Evolutionary conservation across 2,329 filamentous ascomycete genomes (phyloP).

Genomic region (Anthostomella pinea): DNA sequence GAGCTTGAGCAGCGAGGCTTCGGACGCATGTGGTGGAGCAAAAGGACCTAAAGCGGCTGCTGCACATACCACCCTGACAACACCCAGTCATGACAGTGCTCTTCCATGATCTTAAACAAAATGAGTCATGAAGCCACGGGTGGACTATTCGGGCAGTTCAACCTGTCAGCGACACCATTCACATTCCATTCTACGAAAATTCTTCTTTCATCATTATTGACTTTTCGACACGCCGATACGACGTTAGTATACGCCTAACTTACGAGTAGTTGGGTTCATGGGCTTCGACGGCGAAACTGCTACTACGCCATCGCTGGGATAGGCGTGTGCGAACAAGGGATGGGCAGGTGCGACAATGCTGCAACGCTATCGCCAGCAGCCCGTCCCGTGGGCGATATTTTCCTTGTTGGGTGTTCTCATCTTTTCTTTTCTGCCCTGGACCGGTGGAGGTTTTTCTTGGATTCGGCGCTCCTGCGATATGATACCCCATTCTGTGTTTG

Average conservation of each 20-base stretch:
- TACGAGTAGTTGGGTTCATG: constrained; percentile 18
- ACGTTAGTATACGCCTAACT: constrained; percentile 29
- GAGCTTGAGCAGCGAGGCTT: constrained; percentile 60
- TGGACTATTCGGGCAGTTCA: constrained; percentile 31
- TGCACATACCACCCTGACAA: not conserved
- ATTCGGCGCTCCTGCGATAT: constrained; percentile 38
- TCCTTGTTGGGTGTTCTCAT: constrained; percentile 20
- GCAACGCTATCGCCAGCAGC: constrained; percentile 36
- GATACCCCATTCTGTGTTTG: constrained; percentile 54
- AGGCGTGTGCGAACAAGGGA: constrained; percentile 22
- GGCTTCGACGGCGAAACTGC: constrained; percentile 36
- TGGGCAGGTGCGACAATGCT: constrained; percentile 36
- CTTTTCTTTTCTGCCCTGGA: constrained; percentile 11
- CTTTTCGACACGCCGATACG: constrained; percentile 19
- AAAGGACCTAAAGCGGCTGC: constrained; percentile 25
- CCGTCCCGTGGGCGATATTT: constrained; percentile 20
- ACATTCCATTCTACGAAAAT: constrained; percentile 8
- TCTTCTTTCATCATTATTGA: constrained; percentile 15
- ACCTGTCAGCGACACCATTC: constrained; percentile 32
- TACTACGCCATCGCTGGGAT: constrained; percentile 36
- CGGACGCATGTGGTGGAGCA: constrained; percentile 39
- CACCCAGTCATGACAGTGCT: constrained; percentile 5
- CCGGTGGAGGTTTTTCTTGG: constrained; percentile 17
- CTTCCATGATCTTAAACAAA: constrained; percentile 27
- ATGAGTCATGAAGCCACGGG: constrained; percentile 5